Percentiles rank a stretch among this genome's conserved stretches.
Conservation (phyloP, 805 yeast species). For the Komagataella populi region DNA sequence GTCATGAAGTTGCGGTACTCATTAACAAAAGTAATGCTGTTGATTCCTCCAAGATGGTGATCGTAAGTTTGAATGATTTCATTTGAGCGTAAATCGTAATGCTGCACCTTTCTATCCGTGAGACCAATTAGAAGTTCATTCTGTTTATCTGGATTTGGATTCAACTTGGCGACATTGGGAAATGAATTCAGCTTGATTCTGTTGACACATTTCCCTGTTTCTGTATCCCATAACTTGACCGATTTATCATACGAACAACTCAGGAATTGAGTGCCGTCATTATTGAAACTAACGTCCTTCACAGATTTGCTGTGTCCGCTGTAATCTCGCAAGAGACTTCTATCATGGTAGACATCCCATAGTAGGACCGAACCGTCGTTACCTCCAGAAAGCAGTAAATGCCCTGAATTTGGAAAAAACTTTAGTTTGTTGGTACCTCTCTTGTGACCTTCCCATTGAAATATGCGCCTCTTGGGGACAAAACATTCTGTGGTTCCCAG, state of each 20-base stretch:
- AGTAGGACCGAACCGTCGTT: constrained; percentile 53
- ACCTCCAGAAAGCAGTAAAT: constrained; percentile 63
- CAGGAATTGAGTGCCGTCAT: constrained; percentile 41
- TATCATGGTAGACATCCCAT: constrained; percentile 55
- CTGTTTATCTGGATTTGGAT: constrained; percentile 37
- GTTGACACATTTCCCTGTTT: constrained; percentile 42
- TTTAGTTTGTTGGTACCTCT: constrained; percentile 54
- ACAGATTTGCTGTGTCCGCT: constrained; percentile 59
- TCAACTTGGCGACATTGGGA: constrained; percentile 51
- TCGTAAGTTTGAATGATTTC: constrained; percentile 59
- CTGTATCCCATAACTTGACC: constrained; percentile 73
- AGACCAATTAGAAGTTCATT: constrained; percentile 61
- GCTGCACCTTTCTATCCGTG: constrained; percentile 53
- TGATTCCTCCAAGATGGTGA: constrained; percentile 68
- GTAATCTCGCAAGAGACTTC: constrained; percentile 47
- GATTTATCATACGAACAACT: constrained; percentile 62
- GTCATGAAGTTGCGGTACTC: constrained; percentile 51
- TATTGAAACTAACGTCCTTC: constrained; percentile 45
- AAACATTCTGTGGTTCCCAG: constrained; percentile 40
- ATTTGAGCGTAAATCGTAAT: constrained; percentile 33
- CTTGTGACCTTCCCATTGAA: constrained; percentile 48
- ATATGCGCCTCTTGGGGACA: constrained; percentile 51
- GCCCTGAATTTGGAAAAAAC: constrained; percentile 62
- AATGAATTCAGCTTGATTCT: constrained; percentile 25
- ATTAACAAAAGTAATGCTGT: constrained; percentile 49